Evolutionary conservation across 2,329 filamentous ascomycete genomes (phyloP), one percentile per base, ranked within the genome.

Genomic region (Corniculantispora saksenae): DNA sequence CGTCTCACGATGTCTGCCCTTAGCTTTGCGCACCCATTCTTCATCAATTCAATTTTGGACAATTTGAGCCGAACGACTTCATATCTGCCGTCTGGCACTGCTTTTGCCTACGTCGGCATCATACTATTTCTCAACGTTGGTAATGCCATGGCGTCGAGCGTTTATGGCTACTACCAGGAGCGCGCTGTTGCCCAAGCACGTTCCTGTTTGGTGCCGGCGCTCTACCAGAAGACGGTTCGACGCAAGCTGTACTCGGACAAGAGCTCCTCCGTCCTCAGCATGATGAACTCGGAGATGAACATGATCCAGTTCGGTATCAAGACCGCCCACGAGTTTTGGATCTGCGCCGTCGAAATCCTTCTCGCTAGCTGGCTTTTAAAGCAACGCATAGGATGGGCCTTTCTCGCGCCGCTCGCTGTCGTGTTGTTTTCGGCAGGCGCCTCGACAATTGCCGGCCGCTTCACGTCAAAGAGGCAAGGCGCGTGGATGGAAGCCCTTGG

Each of bases 251-350:
- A 55, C 19, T 62, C 60, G 27, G 50, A 53, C 7, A 35, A 55
- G 3, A 62, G 40, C 40, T 54, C 38, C 6, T 21, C 60, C n/a
- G 60, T 54, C 7, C 50, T 62, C 13, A 55, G 48, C 23, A 43
- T 62, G 35, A 62, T 62, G 60, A 48, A 62, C 27, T 55, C 50
- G 15, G 60, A 62, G 38, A 54, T 62, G 48, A 56, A 62, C 40
- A 19, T 62, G 48, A 47, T 62, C n/a, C 60, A 62, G 38, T 54
- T 35, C 7, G 60, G 60, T 12, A 6, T 38, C 17, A 54, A 48
- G 7, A 54, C 9, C 19, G 27, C 75, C 0, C 76, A 78, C 65
- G 75, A 78, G 40, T 72, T 76, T 21, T 78, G 76, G 76, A 72
- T 73, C 4, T 74, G 72, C 61, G 43, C 69, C 6, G 66, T 77